phyloP scores from a whole-genome alignment of 805 yeast species.

The Nakazawaea siamensis region DNA sequence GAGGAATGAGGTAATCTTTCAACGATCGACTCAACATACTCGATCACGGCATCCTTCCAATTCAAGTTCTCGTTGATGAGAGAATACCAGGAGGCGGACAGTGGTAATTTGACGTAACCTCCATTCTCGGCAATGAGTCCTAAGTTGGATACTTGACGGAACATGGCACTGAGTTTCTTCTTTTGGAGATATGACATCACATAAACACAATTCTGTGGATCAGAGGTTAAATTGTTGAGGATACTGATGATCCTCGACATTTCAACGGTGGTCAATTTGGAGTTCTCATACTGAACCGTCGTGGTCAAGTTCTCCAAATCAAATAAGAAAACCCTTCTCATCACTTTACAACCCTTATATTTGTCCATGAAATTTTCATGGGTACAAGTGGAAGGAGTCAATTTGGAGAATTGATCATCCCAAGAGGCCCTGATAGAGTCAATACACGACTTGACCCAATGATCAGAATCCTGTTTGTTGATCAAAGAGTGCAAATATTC shows the following conservation, averaged over 20 bases:
- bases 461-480: slow-evolving; percentile 55
- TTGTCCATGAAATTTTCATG: slow-evolving; percentile 27
- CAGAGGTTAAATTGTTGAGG: slow-evolving; percentile 48
- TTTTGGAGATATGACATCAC: slow-evolving; percentile 60
- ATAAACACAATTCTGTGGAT: slow-evolving; percentile 60
- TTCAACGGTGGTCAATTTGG: slow-evolving; percentile 43
- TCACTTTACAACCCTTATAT: slow-evolving; percentile 15
- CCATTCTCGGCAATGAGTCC: slow-evolving; percentile 93
- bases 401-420: slow-evolving; percentile 30
- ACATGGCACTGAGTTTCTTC: slow-evolving; percentile 57
- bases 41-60: slow-evolving; percentile 54
- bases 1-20: slow-evolving; percentile 79
- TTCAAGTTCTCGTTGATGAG: slow-evolving; percentile 42
- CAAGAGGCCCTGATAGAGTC: slow-evolving; percentile 42
- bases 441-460: slow-evolving; percentile 63
- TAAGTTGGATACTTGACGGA: slow-evolving; percentile 55
- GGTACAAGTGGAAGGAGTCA: slow-evolving; percentile 14
- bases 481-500: slow-evolving; percentile 49
- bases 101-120: slow-evolving; percentile 57
- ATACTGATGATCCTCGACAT: slow-evolving; percentile 51
- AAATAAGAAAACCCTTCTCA: slow-evolving; percentile 36
- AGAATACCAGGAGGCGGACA: slow-evolving; percentile 50
- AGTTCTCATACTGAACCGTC: slow-evolving; percentile 21
- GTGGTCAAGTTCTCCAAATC: slow-evolving; percentile 39
- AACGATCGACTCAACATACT: slow-evolving; percentile 47